Conservation (phyloP, 1,284 basidiomycete genomes). For the Fomitopsis pinicola region DNA sequence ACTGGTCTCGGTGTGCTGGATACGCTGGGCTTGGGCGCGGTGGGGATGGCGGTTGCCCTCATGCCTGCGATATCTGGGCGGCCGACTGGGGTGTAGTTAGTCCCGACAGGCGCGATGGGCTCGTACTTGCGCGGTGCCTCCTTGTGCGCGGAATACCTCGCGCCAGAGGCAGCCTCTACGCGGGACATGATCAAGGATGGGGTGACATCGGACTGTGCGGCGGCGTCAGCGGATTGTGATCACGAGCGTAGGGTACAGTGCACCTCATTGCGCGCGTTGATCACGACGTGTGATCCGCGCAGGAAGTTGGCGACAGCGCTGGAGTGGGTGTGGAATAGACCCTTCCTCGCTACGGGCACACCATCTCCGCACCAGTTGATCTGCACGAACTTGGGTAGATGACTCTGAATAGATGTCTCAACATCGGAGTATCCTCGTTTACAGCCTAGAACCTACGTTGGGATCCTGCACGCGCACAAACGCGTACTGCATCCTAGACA, state of each 20-base stretch:
- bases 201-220: constrained; percentile 69
- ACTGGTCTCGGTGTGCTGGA: constrained; percentile 40
- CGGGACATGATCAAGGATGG: constrained; percentile 81
- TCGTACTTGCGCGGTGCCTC: constrained; percentile 60
- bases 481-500: constrained; percentile 85
- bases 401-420: constrained; percentile 44
- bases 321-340: constrained; percentile 88
- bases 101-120: constrained; percentile 71
- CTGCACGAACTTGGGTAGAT: constrained; percentile 91
- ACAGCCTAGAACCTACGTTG: constrained; percentile 49
- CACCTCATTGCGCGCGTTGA: constrained; percentile 90
- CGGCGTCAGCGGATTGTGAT: not conserved
- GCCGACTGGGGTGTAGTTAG: constrained; percentile 69
- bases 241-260: constrained; percentile 17
- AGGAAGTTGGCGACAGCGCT: constrained; percentile 81
- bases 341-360: constrained; percentile 90
- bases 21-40: constrained; percentile 30
- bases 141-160: constrained; percentile 82
- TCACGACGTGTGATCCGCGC: constrained; percentile 83
- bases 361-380: constrained; percentile 95
- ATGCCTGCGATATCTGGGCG: constrained; percentile 64
- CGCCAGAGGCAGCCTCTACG: constrained; percentile 89
- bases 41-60: constrained; percentile 33
- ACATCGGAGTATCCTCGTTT: too few species aligned
- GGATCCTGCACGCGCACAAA: constrained; percentile 87